These are phyloP conservation scores for Pythium utonaiense DNA, from an alignment of 352 stramenopile genomes.

Conservation along the genomic window DNA sequence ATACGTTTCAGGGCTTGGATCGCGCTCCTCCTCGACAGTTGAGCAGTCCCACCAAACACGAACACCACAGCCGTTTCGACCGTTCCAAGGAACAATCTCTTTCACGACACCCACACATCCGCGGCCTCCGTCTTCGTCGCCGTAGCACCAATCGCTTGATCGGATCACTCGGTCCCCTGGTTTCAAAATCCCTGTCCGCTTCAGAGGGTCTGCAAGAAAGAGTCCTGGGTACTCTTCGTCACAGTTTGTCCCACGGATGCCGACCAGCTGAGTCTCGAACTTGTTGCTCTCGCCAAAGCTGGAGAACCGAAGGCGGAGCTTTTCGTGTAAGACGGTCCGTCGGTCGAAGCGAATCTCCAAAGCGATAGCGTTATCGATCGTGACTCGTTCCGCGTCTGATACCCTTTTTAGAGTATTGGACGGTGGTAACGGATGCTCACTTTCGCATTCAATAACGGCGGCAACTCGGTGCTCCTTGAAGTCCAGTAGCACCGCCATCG, in stretches of 20 bases:
- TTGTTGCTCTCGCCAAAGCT: neutral
- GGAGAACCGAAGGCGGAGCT: conserved; percentile 12
- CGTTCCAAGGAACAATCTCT: conserved; percentile 50
- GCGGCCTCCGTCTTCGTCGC: conserved; percentile 60
- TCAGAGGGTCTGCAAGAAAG: conserved; percentile 37
- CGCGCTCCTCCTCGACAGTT: neutral
- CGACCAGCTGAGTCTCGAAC: conserved; percentile 4
- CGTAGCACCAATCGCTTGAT: conserved; percentile 69
- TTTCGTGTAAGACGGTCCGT: conserved; percentile 39
- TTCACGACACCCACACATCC: conserved; percentile 55
- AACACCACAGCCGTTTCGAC: conserved; percentile 46
- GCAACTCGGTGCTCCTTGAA: conserved; percentile 39
- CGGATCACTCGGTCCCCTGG: conserved; percentile 53
- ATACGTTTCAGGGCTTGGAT: conserved; percentile 35
- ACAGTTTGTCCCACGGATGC: conserved; percentile 8
- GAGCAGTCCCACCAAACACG: conserved; percentile 43
- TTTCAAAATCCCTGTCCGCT: conserved; percentile 28
- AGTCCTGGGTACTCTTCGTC: conserved; percentile 27
- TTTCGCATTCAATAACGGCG: conserved; percentile 46
- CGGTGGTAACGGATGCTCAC: conserved; percentile 32
- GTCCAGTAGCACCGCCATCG: conserved; percentile 51
- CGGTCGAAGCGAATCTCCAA: conserved; percentile 73
- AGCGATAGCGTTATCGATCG: conserved; percentile 45
- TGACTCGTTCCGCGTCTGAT: conserved; percentile 21
- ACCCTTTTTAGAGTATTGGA: neutral